Percentiles rank a stretch among this genome's conserved stretches.
phyloP scores from a whole-genome alignment of 176 grass and related monocot genomes.

The Neostapfia colusana region DNA sequence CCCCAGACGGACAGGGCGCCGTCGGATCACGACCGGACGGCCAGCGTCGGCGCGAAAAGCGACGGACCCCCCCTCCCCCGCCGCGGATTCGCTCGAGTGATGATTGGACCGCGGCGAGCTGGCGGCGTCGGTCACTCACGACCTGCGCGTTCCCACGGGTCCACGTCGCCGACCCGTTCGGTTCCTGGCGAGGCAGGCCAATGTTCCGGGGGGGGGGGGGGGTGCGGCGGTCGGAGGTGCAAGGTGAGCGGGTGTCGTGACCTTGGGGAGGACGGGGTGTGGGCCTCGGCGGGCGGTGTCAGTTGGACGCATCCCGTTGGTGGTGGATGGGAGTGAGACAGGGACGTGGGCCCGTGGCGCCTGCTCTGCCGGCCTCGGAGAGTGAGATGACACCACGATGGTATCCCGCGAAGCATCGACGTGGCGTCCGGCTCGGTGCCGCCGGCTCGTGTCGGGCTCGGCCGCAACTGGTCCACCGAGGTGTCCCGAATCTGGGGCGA shows the following conservation, averaged over 20 bases:
- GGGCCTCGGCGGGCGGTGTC: conserved; percentile 24
- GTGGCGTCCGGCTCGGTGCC: conserved; percentile 14
- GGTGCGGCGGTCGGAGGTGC: not conserved
- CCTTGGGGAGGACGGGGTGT: no score
- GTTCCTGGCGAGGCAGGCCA: not conserved
- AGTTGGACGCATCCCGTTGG: conserved; percentile 30
- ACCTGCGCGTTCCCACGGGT: conserved; percentile 10
- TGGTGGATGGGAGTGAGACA: not conserved
- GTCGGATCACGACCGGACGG: no score
- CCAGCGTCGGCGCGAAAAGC: no score
- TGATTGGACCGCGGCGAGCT: conserved; percentile 37
- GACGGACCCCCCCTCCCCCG: no score
- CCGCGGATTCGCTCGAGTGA: not conserved
- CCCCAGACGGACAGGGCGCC: no score
- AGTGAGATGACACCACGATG: not conserved
- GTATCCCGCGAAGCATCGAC: not conserved
- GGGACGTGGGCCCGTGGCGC: not conserved
- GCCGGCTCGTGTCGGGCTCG: no score
- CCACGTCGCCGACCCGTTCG: not conserved
- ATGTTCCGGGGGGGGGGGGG: not conserved
- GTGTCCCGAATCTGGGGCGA: no score
- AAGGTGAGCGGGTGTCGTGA: not conserved
- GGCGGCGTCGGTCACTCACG: conserved; percentile 23
- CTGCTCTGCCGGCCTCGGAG: conserved; percentile 7
- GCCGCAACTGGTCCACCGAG: no score